Conservation (phyloP, 768 basidiomycete species). For the Leucogyrophana mollusca region DNA sequence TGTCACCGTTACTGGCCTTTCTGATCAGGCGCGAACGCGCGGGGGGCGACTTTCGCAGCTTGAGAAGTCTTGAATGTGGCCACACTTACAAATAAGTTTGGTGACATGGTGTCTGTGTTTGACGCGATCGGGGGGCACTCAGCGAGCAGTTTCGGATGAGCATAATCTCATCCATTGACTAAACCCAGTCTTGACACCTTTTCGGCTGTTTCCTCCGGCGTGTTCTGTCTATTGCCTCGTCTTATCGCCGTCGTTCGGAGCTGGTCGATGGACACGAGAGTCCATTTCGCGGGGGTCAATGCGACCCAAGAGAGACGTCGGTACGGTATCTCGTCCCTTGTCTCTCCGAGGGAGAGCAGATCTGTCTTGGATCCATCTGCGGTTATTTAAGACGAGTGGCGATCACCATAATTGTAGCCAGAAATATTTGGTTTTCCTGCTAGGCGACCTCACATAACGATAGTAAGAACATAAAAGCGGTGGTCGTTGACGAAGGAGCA, state of each 20-base stretch:
- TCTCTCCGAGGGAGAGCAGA: slow-evolving; percentile 80
- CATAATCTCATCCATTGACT: slow-evolving; percentile 53
- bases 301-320: slow-evolving; percentile 87
- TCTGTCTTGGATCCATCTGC: slow-evolving; percentile 86
- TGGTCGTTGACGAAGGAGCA: too few relatives aligned
- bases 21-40: too few relatives aligned
- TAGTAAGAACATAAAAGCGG: too few relatives aligned
- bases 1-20: too few relatives aligned
- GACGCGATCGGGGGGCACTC: slow-evolving; percentile 95
- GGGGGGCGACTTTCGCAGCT: too few relatives aligned
- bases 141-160: slow-evolving; percentile 69
- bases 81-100: too few relatives aligned
- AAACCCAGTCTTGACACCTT: slow-evolving; percentile 66
- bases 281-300: slow-evolving; percentile 94
- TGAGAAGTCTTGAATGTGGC: too few relatives aligned
- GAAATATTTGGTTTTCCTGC: slow-evolving; percentile 25
- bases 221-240: slow-evolving; percentile 80
- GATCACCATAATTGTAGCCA: slow-evolving; percentile 87
- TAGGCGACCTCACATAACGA: too few relatives aligned
- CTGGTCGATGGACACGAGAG: slow-evolving; percentile 78
- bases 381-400: slow-evolving; percentile 89
- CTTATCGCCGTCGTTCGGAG: slow-evolving; percentile 87
- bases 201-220: slow-evolving; percentile 62
- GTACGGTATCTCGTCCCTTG: slow-evolving; percentile 95
- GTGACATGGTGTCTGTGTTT: too few relatives aligned